Base-by-base conservation (phyloP, 169 alveolate species). In the Plasmodium ovale region DNA sequence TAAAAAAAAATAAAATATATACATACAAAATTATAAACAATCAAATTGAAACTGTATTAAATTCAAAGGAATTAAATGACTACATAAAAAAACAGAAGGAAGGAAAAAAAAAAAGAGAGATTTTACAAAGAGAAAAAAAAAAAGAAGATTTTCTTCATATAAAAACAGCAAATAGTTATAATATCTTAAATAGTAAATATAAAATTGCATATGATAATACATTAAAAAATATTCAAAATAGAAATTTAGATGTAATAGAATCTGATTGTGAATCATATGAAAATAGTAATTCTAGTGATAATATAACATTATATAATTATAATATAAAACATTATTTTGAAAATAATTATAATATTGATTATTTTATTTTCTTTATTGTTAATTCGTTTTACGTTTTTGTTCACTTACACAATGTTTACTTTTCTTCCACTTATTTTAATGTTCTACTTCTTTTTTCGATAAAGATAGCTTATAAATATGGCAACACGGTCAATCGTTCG, bases 281-380 rank as follows among this genome's bases (percentile, higher is more conserved):
- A 60, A 33, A 77, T 31, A 77, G 88, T 77, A 68, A 62, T 35
- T 77, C 88, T 2, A 77, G 88, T 60, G 88, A 77, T 44, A 77
- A 77, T 54, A 23, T 77, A 31, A 60, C 74, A 9, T 29, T 77
- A 54, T 54, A 60, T 53, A 49, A 77, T 3, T 60, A 77, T 33
- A 7, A 65, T 0, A 77, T 60, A 37, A 37, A 77, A n/a, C 62
- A 59, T 67, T 77, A 60, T 67, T 14, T 19, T 44, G 29, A 77
- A 33, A 77, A 62, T 77, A 25, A 31, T 9, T 44, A 60, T 7
- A 77, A 39, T 12, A 16, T 77, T 9, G 72, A 77, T 62, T 65
- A 60, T 31, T 77, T 77, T 31, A n/a, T 64, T 29, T 62, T 60
- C 62, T 77, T 77, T 62, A 54, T 77, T 44, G 12, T 60, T 39